Conservation (phyloP, 768 basidiomycete genomes). For the Tulasnella calospora region DNA sequence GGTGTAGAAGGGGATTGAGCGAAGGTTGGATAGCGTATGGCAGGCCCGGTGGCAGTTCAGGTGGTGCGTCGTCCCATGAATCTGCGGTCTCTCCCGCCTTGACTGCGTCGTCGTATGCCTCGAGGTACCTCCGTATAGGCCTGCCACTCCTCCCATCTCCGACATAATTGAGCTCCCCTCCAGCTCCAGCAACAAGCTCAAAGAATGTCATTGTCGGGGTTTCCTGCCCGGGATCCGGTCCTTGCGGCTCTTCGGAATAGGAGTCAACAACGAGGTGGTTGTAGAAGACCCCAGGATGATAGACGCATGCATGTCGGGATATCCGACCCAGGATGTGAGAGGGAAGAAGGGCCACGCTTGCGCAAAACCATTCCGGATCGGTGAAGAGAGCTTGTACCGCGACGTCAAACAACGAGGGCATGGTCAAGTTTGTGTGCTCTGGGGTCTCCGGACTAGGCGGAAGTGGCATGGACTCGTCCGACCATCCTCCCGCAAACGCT, state of each 20-base stretch:
- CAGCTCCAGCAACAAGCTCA: neutral
- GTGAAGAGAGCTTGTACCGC: neutral
- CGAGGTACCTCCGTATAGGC: slow-evolving; percentile 3
- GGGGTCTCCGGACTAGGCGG: neutral
- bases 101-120: neutral
- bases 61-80: slow-evolving; percentile 19
- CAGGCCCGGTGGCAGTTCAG: neutral
- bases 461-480: neutral
- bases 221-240: neutral
- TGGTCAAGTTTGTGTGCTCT: neutral
- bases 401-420: slow-evolving; percentile 12
- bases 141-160: slow-evolving; percentile 14
- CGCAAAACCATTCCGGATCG: neutral
- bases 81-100: neutral
- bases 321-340: slow-evolving; percentile 5
- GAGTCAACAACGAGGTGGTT: neutral
- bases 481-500: neutral
- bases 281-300: neutral
- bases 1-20: neutral
- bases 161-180: slow-evolving; percentile 17
- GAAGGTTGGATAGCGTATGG: neutral
- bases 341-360: slow-evolving; percentile 8
- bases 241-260: neutral
- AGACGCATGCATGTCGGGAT: neutral
- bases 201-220: slow-evolving; percentile 5